Percentiles rank a stretch among this genome's conserved stretches.
phyloP scores from a whole-genome alignment of 1,284 basidiomycete genomes.

The Cutaneotrichosporon spelunceum region DNA sequence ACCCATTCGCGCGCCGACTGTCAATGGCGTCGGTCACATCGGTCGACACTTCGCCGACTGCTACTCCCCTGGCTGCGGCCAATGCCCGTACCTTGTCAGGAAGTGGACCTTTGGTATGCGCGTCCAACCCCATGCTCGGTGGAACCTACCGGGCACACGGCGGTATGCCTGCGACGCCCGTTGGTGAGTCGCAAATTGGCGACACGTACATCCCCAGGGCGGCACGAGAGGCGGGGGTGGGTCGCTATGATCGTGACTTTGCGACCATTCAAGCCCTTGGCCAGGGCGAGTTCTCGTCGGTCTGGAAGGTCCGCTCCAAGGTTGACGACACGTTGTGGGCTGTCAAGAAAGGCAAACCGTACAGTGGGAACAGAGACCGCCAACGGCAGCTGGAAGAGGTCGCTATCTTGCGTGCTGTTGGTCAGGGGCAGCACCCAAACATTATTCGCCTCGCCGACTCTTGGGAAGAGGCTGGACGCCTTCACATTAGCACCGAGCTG shows the following conservation, averaged over 20 bases:
- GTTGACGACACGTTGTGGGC: constrained; percentile 66
- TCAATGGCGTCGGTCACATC: constrained; percentile 18
- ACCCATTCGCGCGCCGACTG: constrained; percentile 37
- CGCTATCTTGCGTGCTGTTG: constrained; percentile 77
- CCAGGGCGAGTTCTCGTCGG: constrained; percentile 87
- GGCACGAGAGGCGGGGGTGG: constrained; percentile 17
- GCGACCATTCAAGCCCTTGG: constrained; percentile 76
- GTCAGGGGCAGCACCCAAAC: constrained; percentile 62
- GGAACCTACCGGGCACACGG: constrained; percentile 31
- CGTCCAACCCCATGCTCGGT: constrained; percentile 49
- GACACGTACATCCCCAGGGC: constrained; percentile 12
- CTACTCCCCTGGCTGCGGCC: constrained; percentile 8
- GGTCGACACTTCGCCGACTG: constrained; percentile 6
- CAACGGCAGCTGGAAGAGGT: constrained; percentile 89
- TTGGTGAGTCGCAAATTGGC: constrained; percentile 8
- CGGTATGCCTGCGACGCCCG: constrained; percentile 11
- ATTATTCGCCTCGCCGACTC: constrained; percentile 85
- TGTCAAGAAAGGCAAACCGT: constrained; percentile 89
- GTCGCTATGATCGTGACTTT: constrained; percentile 57
- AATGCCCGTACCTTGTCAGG: constrained; percentile 19
- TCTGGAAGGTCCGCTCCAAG: constrained; percentile 80
- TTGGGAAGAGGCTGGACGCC: constrained; percentile 86
- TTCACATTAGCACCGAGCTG: constrained; percentile 89
- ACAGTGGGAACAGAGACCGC: constrained; percentile 74
- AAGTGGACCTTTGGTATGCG: constrained; percentile 36